Evolutionary conservation across 768 basidiomycete species (phyloP).

Genomic region (Rubroboletus pulcherrimus): DNA sequence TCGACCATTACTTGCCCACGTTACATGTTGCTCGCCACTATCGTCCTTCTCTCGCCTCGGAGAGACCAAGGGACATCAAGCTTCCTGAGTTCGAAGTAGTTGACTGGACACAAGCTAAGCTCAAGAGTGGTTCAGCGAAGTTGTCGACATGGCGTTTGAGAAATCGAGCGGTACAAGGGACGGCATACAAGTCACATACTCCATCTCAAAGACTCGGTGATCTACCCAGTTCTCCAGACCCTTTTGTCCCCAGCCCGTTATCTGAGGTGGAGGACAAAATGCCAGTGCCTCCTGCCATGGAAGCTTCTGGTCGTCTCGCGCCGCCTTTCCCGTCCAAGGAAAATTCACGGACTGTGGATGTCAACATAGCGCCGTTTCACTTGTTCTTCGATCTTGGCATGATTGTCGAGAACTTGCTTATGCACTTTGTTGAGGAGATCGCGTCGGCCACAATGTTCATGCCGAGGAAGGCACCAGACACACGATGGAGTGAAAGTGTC

Average conservation of each 20-base stretch:
- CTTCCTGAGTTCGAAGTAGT: constrained; percentile 56
- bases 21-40: constrained; percentile 50
- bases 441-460: constrained; percentile 18
- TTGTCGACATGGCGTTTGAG: constrained; percentile 62
- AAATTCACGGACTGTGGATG: constrained; percentile 15
- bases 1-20: constrained; percentile 59
- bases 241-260: constrained; percentile 18
- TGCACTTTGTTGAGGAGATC: constrained; percentile 49
- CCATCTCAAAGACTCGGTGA: constrained; percentile 14
- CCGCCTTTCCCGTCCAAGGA: background rate
- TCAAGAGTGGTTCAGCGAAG: constrained; percentile 44
- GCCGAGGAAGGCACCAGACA: constrained; percentile 1
- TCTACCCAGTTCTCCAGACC: constrained; percentile 15
- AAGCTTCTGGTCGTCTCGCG: constrained; percentile 11
- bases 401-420: constrained; percentile 36
- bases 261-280: constrained; percentile 15
- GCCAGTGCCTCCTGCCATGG: constrained; percentile 15
- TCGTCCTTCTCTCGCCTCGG: constrained; percentile 36
- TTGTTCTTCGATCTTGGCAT: constrained; percentile 67
- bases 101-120: constrained; percentile 56
- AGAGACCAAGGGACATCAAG: constrained; percentile 17
- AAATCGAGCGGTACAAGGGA: constrained; percentile 23
- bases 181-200: constrained; percentile 16
- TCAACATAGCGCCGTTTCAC: constrained; percentile 62
- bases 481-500: background rate